These are phyloP conservation scores for Aphanomyces euteiches DNA, from an alignment of 352 stramenopile species.

Conservation along the genomic window DNA sequence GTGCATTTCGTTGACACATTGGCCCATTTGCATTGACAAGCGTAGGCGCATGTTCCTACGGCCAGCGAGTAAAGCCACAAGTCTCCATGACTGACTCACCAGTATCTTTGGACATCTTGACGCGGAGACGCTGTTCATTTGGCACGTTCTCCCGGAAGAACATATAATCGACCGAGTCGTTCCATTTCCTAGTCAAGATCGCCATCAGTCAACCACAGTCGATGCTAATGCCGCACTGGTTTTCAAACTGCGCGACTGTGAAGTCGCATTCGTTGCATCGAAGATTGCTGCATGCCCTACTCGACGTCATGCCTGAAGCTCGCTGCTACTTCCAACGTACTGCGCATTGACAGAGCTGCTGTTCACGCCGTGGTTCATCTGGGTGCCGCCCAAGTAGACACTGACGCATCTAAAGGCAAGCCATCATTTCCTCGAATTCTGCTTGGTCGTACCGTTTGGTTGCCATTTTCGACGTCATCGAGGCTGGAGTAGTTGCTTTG, in stretches of 20 bases:
- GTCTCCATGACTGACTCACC: constrained; percentile 36
- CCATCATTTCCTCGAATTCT: background rate
- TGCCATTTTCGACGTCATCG: background rate
- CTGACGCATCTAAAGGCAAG: constrained; percentile 46
- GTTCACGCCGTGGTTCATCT: constrained; percentile 52
- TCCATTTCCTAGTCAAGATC: constrained; percentile 51
- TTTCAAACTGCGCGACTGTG: constrained; percentile 65
- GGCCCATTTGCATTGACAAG: constrained; percentile 79
- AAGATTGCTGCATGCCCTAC: constrained; percentile 61
- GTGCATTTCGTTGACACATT: constrained; percentile 52
- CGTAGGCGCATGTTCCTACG: constrained; percentile 58
- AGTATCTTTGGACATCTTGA: constrained; percentile 52
- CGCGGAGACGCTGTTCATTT: constrained; percentile 59
- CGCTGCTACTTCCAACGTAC: constrained; percentile 31
- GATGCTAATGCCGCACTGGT: constrained; percentile 44
- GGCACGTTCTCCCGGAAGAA: constrained; percentile 81
- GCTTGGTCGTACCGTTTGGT: background rate
- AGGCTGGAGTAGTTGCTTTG: background rate
- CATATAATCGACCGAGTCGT: constrained; percentile 70
- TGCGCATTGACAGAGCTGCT: constrained; percentile 51
- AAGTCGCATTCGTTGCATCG: constrained; percentile 84
- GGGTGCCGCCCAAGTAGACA: constrained; percentile 50
- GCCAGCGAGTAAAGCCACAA: background rate
- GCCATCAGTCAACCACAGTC: background rate
- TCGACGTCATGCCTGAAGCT: background rate